These are phyloP conservation scores for Vitis rupestris DNA, from an alignment of 164 flowering plant genomes.

Conservation along the genomic window DNA sequence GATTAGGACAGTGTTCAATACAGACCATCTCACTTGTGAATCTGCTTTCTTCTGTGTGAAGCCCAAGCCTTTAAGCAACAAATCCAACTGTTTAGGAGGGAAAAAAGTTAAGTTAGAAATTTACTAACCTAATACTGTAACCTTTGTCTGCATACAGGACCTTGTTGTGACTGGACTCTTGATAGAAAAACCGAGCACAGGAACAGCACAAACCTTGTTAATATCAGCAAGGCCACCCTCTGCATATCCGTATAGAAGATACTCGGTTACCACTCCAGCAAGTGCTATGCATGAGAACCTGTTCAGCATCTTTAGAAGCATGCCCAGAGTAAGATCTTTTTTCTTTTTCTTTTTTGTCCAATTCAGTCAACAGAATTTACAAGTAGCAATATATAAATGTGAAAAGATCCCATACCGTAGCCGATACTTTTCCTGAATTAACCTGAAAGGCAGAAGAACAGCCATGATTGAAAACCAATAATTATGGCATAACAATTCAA, in stretches of 20 bases:
- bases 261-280: slow-evolving; percentile 89
- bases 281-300: slow-evolving; percentile 85
- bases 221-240: slow-evolving; percentile 90
- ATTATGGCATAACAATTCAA: too few species aligned
- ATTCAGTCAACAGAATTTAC: not conserved
- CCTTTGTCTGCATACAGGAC: not conserved
- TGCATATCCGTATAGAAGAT: slow-evolving; percentile 68
- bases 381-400: not conserved
- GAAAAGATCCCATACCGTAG: slow-evolving; percentile 44
- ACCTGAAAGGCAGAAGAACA: slow-evolving; percentile 43
- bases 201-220: slow-evolving; percentile 47
- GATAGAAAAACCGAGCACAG: not conserved
- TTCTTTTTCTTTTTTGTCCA: too few species aligned
- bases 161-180: not conserved
- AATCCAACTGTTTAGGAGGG: slow-evolving; percentile 53
- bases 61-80: slow-evolving; percentile 58
- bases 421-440: slow-evolving; percentile 69
- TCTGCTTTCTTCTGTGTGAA: slow-evolving; percentile 93
- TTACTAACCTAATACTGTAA: not conserved
- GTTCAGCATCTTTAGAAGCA: slow-evolving; percentile 57
- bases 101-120: not conserved
- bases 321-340: not conserved
- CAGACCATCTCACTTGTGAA: slow-evolving; percentile 96
- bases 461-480: not conserved
- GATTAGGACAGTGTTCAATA: slow-evolving; percentile 66